phyloP scores from a whole-genome alignment of 75 land plant species.

The Sequoiadendron giganteum region DNA sequence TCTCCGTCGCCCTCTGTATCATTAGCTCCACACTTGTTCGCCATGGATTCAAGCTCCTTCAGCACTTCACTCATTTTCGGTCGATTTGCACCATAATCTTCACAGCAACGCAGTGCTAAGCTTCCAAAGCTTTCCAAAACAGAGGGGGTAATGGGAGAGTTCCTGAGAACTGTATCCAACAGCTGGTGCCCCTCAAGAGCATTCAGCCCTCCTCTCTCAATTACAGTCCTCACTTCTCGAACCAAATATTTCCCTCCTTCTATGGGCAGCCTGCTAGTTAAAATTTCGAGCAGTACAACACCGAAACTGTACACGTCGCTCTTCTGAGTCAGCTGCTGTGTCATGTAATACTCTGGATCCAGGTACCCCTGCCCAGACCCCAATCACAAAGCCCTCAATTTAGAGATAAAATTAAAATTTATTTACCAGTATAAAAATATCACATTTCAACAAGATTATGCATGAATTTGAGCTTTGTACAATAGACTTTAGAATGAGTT shows the following conservation, averaged over 20 bases:
- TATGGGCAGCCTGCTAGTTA: slow-evolving; percentile 54
- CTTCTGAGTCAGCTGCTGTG: slow-evolving; percentile 67
- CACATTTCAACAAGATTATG: not conserved
- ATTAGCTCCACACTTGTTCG: not conserved
- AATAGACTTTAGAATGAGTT: not conserved
- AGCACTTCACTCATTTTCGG: no score
- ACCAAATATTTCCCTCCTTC: slow-evolving; percentile 61
- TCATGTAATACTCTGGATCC: slow-evolving; percentile 83
- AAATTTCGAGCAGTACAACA: slow-evolving; percentile 66
- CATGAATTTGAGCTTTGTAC: no score
- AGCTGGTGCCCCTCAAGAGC: no score
- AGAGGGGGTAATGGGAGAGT: no score
- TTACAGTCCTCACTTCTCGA: slow-evolving; percentile 30
- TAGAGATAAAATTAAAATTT: not conserved
- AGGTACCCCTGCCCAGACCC: slow-evolving; percentile 61
- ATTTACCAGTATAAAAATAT: no score
- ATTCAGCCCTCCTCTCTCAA: slow-evolving; percentile 25
- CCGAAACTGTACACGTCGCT: slow-evolving; percentile 91
- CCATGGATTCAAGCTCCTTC: slow-evolving; percentile 9
- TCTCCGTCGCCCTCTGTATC: not conserved
- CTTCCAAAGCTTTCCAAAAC: no score
- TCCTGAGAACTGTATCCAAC: no score
- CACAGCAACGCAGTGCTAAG: no score
- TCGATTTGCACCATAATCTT: no score
- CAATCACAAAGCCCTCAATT: no score